Evolutionary conservation across 2,329 filamentous ascomycete species (phyloP), one percentile per base, ranked within the genome.

Genomic region (Fusarium caatingaense): DNA sequence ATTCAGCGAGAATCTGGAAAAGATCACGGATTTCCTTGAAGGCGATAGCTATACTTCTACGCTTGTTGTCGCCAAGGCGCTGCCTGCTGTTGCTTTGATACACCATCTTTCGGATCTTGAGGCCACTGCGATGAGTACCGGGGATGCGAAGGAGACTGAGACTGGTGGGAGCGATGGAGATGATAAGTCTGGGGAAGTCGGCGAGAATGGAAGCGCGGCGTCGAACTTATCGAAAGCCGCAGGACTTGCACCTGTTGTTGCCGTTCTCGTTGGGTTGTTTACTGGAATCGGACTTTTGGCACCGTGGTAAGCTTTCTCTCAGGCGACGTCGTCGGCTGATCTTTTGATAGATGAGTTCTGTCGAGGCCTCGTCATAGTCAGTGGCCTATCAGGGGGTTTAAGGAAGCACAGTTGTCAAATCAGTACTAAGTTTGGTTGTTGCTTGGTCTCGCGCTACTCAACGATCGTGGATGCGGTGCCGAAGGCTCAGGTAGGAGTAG

Each of bases 81-180:
- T 69, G 10, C 68, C 69, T 8, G 71, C 55, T 8, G 56, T 72
- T 23, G 53, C 62, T 3, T 50, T 76, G 9, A 44, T 75, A 6
- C 63, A 64, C 40, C 46, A 71, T 32, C 49, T 58, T n/a, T 45
- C 51, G 2, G 72, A 75, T 45, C 20, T 57, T 11, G 57, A 64
- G 5, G 37, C 53, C 16, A 30, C 55, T 8, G 49, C 46, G 7
- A 50, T 44, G 4, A 66, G 64, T 13, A 53, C 56, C 3, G 20
- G 32, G 3, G 55, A 41, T 21, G 28, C 11, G 30, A 41, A 12
- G 48, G 25, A 4, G 20, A 37, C 55, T 8, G 45, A 25, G 5
- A 21, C 42, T 15, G 45, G n/a, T 13, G 58, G 23, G 30, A 34
- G 32, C 12, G 40, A 56, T 25, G 60, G 10, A 30, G 18, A 16